Percentiles rank a stretch among this genome's conserved stretches.
Conservation (phyloP, 805 yeast species). For the Zygoascus flipseniorum region DNA sequence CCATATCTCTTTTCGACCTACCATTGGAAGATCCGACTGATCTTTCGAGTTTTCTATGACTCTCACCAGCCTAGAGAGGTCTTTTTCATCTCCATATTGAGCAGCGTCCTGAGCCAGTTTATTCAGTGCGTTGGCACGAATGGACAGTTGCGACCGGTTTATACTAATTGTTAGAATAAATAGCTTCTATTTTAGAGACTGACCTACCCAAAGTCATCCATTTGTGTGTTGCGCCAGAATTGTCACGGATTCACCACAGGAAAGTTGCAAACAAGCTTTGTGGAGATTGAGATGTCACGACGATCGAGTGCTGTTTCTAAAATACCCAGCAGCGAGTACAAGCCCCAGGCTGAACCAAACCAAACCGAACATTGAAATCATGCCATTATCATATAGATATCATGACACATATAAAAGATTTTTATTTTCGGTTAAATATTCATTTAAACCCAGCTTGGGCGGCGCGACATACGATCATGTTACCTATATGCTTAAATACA, state of each 20-base stretch:
- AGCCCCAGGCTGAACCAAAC: no score
- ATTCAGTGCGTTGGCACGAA: constrained; percentile 32
- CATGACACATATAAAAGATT: background rate
- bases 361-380: no score
- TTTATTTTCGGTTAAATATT: no score
- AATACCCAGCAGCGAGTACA: no score
- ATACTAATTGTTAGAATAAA: constrained; percentile 20
- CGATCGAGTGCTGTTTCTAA: no score
- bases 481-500: background rate
- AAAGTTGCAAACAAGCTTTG: no score
- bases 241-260: background rate
- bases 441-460: no score
- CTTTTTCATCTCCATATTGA: constrained; percentile 14
- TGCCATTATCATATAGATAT: background rate
- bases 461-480: background rate
- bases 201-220: constrained; percentile 19
- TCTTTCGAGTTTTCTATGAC: constrained; percentile 23
- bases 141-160: constrained; percentile 25
- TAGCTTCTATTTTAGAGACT: background rate
- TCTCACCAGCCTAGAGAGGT: constrained; percentile 16
- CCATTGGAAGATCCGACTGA: constrained; percentile 17
- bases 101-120: constrained; percentile 31
- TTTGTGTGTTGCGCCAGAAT: background rate
- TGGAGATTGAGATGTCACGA: no score
- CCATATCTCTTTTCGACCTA: constrained; percentile 11